These are phyloP conservation scores for Trichoderma guizhouense DNA, from an alignment of 2,329 filamentous ascomycete species.

Conservation along the genomic window DNA sequence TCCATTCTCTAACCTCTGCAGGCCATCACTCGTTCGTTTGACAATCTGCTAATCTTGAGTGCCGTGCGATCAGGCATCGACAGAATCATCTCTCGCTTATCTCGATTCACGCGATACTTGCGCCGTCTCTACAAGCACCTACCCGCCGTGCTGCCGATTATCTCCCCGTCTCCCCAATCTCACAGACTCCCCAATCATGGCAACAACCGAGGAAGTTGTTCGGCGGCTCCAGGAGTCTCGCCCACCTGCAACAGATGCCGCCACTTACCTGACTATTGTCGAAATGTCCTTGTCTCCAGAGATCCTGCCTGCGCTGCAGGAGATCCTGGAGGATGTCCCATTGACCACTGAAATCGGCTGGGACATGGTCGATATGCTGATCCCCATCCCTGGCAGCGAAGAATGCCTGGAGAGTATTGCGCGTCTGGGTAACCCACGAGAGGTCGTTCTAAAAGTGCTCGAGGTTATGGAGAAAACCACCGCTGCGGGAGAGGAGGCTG, in stretches of 20 bases:
- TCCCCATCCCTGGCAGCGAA: constrained; percentile 65
- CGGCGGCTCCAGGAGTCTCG: constrained; percentile 47
- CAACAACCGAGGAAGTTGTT: constrained; percentile 39
- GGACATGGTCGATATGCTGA: constrained; percentile 75
- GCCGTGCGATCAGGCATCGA: not conserved
- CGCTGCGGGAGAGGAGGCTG: constrained; percentile 23
- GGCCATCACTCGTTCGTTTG: not conserved
- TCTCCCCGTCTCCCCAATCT: not conserved
- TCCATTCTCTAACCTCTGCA: not conserved
- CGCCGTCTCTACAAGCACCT: not conserved
- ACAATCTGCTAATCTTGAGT: not conserved
- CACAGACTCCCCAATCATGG: constrained; percentile 25
- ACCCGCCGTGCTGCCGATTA: not conserved
- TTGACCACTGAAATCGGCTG: constrained; percentile 77
- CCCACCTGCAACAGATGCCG: constrained; percentile 58
- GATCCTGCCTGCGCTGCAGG: constrained; percentile 63
- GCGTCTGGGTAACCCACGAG: constrained; percentile 72
- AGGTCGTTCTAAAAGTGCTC: constrained; percentile 77
- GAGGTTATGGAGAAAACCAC: constrained; percentile 61
- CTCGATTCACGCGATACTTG: not conserved
- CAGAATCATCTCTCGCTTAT: not conserved
- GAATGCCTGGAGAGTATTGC: constrained; percentile 71
- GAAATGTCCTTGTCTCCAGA: constrained; percentile 68
- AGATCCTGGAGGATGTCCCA: constrained; percentile 64
- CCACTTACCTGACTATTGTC: constrained; percentile 76